Conservation (phyloP, 1,139 yeast genomes). For the Groenewaldozyma auringiensis region DNA sequence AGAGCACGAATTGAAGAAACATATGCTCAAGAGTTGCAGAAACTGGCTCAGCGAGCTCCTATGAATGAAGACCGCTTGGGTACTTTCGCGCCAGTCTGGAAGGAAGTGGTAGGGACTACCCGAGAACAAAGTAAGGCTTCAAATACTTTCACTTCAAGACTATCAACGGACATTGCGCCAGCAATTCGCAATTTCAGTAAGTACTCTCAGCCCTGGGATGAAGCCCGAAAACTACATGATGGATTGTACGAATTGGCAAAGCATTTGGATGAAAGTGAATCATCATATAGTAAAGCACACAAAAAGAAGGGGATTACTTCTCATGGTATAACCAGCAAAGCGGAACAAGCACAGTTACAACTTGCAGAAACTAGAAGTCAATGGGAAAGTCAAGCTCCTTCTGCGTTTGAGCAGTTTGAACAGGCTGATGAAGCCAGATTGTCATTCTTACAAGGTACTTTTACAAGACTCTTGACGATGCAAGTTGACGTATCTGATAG, state of each 20-base stretch:
- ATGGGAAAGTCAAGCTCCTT: conserved; percentile 79
- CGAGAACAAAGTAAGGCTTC: conserved; percentile 27
- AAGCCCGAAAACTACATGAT: conserved; percentile 25
- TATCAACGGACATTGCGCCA: conserved; percentile 28
- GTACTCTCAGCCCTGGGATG: conserved; percentile 25
- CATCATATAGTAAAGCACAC: conserved; percentile 16
- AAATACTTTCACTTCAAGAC: conserved; percentile 25
- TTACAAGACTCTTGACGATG: conserved; percentile 62
- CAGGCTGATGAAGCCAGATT: conserved; percentile 62
- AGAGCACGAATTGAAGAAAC: conserved; percentile 29
- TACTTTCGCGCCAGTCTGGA: conserved; percentile 31
- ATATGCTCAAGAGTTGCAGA: conserved; percentile 32
- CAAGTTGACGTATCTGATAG: conserved; percentile 33
- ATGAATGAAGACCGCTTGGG: conserved; percentile 21
- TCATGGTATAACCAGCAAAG: conserved; percentile 7
- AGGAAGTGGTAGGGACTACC: conserved; percentile 23
- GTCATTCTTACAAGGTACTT: conserved; percentile 56
- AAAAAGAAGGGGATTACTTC: conserved; percentile 6
- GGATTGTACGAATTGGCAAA: conserved; percentile 25
- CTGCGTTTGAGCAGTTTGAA: conserved; percentile 68
- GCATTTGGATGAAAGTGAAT: conserved; percentile 19
- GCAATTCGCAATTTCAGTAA: conserved; percentile 25
- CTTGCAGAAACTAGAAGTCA: conserved; percentile 25
- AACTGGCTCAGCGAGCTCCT: conserved; percentile 21
- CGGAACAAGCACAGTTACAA: conserved; percentile 20